phyloP scores from a whole-genome alignment of 2,329 filamentous ascomycete species.

The Talaromyces sp. region DNA sequence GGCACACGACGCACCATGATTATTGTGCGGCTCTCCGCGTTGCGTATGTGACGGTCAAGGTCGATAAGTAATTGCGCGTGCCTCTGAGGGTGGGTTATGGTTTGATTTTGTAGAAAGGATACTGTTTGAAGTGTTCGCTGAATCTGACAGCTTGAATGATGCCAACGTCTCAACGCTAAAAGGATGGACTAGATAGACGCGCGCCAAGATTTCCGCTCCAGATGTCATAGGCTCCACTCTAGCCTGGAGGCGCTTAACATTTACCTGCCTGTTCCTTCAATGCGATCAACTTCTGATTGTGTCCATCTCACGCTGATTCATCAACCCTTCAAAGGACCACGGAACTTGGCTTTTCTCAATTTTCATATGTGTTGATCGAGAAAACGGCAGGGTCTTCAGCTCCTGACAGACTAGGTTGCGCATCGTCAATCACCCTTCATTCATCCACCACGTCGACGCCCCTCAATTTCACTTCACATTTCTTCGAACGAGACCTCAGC shows the following conservation, averaged over 20 bases:
- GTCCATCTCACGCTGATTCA: background rate
- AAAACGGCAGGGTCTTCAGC: background rate
- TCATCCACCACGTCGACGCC: background rate
- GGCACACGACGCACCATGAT: background rate
- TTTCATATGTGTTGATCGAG: background rate
- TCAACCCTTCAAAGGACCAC: background rate
- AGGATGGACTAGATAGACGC: background rate
- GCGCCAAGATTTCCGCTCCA: constrained; percentile 5
- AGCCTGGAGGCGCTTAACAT: background rate
- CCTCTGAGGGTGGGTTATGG: background rate
- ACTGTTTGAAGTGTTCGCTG: background rate
- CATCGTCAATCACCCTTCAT: background rate
- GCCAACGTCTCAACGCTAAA: constrained; percentile 3
- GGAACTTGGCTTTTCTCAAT: background rate
- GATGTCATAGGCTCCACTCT: background rate
- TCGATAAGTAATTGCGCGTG: background rate
- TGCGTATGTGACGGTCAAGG: background rate
- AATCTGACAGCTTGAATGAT: constrained; percentile 1
- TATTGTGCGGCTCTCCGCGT: constrained; percentile 1
- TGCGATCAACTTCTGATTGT: background rate
- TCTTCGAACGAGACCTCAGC: background rate
- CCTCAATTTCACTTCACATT: background rate
- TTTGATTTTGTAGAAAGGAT: background rate
- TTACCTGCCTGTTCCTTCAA: background rate
- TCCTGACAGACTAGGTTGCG: background rate